Conservation (phyloP, 2,329 filamentous ascomycete species). For the Xylariaceae sp. region DNA sequence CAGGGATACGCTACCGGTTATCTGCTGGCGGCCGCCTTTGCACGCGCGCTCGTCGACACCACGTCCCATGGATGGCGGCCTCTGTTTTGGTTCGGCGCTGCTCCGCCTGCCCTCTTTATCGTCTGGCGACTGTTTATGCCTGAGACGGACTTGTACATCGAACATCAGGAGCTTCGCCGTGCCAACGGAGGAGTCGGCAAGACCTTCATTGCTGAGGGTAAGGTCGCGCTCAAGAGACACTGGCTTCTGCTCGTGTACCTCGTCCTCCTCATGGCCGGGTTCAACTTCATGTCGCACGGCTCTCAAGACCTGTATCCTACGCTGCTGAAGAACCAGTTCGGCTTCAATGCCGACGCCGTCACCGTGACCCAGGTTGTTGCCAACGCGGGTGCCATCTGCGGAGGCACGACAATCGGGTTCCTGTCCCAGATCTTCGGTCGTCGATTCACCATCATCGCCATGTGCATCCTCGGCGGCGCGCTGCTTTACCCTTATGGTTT, state of each 20-base stretch:
- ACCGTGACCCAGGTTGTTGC: constrained; percentile 69
- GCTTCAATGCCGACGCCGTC: constrained; percentile 47
- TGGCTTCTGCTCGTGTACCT: constrained; percentile 78
- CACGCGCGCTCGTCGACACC: constrained; percentile 65
- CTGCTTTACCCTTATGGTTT: constrained; percentile 82
- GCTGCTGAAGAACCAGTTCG: constrained; percentile 52
- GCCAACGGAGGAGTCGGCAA: constrained; percentile 51
- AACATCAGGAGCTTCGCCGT: constrained; percentile 59
- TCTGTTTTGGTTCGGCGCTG: constrained; percentile 83
- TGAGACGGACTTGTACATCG: constrained; percentile 69
- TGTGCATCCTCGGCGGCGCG: constrained; percentile 62
- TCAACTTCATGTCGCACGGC: constrained; percentile 87
- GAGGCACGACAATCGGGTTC: constrained; percentile 64
- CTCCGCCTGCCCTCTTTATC: constrained; percentile 76
- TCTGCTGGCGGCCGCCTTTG: constrained; percentile 53
- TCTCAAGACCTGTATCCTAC: constrained; percentile 60
- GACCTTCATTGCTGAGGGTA: constrained; percentile 70
- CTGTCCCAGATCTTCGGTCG: constrained; percentile 64
- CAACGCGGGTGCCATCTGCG: constrained; percentile 64
- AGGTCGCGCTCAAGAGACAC: constrained; percentile 70
- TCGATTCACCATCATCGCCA: constrained; percentile 61
- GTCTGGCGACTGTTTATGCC: constrained; percentile 69
- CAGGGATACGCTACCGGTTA: constrained; percentile 68
- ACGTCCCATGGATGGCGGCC: constrained; percentile 78
- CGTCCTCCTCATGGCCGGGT: constrained; percentile 81